phyloP scores from a whole-genome alignment of 371 early-diverging fungal genomes.

The Mucor lusitanicus region DNA sequence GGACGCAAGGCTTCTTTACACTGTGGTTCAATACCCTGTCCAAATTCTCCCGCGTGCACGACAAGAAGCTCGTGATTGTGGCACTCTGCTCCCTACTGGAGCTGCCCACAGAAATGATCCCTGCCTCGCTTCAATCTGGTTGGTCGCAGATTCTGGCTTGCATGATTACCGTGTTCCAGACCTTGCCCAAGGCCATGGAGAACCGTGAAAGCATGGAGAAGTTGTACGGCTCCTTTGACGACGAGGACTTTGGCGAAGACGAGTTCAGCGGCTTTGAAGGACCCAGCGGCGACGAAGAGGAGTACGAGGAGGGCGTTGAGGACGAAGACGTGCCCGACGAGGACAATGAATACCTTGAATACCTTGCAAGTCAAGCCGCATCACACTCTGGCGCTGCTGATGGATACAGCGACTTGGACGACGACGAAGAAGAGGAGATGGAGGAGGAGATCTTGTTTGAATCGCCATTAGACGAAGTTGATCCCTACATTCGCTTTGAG shows the following conservation, averaged over 20 bases:
- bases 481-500: conserved; percentile 79
- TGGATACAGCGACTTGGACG: conserved; percentile 50
- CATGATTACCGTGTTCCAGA: conserved; percentile 71
- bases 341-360: conserved; percentile 67
- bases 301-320: conserved; percentile 36
- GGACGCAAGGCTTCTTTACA: conserved; percentile 79
- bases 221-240: conserved; percentile 65
- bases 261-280: conserved; percentile 46
- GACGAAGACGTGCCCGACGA: conserved; percentile 65
- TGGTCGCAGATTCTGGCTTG: conserved; percentile 71
- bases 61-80: conserved; percentile 87
- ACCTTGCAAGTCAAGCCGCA: conserved; percentile 62
- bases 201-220: conserved; percentile 70
- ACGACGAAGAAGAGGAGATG: conserved; percentile 61
- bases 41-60: conserved; percentile 84
- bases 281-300: conserved; percentile 43
- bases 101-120: conserved; percentile 73
- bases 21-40: conserved; percentile 76
- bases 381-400: conserved; percentile 20
- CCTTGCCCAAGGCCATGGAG: conserved; percentile 77
- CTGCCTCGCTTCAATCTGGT: conserved; percentile 66
- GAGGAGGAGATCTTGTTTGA: conserved; percentile 83
- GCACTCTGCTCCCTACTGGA: conserved; percentile 76
- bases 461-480: conserved; percentile 84
- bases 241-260: conserved; percentile 60